Evolutionary conservation across 768 basidiomycete species (phyloP).

Genomic region (Rhodotorula toruloides): DNA sequence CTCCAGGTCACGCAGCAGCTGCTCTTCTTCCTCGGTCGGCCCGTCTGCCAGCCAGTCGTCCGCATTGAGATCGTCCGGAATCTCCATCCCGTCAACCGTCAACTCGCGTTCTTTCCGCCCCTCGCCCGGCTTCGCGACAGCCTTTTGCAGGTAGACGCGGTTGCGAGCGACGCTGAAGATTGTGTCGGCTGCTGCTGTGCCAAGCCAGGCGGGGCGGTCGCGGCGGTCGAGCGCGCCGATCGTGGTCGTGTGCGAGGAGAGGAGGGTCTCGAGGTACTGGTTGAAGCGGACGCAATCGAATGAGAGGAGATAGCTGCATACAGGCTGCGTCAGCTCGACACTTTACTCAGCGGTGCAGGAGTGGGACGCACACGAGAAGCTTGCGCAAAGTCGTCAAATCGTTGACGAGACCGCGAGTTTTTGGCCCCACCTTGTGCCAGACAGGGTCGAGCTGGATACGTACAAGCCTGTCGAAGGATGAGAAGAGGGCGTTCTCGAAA

Average conservation of each 20-base stretch:
- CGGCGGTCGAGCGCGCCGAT: slow-evolving; percentile 56
- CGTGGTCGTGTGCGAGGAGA: slow-evolving; percentile 58
- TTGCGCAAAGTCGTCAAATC: slow-evolving; percentile 80
- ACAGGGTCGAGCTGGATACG: slow-evolving; percentile 83
- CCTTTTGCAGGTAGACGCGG: slow-evolving; percentile 63
- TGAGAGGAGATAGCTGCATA: slow-evolving; percentile 67
- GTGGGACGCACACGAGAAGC: slow-evolving; percentile 59
- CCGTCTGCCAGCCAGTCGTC: slow-evolving; percentile 27
- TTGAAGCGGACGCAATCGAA: slow-evolving; percentile 90
- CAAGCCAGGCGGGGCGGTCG: slow-evolving; percentile 79
- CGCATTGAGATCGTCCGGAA: slow-evolving; percentile 23
- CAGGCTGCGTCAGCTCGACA: background rate
- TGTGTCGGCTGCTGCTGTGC: slow-evolving; percentile 81
- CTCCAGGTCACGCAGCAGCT: slow-evolving; percentile 23
- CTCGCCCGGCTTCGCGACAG: slow-evolving; percentile 32
- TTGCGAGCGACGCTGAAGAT: slow-evolving; percentile 75
- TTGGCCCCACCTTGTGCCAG: slow-evolving; percentile 93
- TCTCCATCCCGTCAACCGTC: slow-evolving; percentile 44
- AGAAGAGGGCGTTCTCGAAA: slow-evolving; percentile 88
- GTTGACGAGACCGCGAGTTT: slow-evolving; percentile 81
- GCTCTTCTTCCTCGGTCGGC: slow-evolving; percentile 31
- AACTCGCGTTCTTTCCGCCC: slow-evolving; percentile 57
- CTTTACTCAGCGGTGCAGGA: background rate
- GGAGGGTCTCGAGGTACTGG: slow-evolving; percentile 80
- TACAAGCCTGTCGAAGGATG: slow-evolving; percentile 82